Evolutionary conservation across 306 rosid species (phyloP).

Genomic region (Cicer yamashitae): DNA sequence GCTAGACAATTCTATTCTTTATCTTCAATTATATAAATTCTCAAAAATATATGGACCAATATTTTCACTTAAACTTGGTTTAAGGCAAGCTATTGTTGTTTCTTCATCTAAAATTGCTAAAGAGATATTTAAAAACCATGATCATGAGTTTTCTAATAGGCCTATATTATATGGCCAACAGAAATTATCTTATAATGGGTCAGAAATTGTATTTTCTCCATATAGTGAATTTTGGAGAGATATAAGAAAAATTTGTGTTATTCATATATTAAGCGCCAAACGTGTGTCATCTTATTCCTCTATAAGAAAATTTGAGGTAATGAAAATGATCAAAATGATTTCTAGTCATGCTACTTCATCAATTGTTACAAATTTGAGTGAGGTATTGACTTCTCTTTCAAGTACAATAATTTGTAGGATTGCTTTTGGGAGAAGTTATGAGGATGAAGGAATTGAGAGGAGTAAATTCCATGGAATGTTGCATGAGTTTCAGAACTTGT

Average conservation of each 20-base stretch:
- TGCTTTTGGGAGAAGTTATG: conserved; percentile 49
- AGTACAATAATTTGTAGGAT: conserved; percentile 48
- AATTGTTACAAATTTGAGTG: conserved; percentile 17
- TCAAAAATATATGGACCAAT: conserved; percentile 51
- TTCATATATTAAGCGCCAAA: conserved; percentile 46
- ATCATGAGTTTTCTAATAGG: conserved; percentile 36
- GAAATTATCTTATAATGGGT: conserved; percentile 50
- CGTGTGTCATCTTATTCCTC: conserved; percentile 31
- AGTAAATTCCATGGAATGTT: conserved; percentile 44
- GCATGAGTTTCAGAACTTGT: conserved; percentile 12
- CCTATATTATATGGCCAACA: conserved; percentile 36
- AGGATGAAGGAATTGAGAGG: conserved; percentile 8
- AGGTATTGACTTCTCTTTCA: conserved; percentile 14
- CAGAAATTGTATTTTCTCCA: conserved; percentile 45
- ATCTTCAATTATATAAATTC: conserved; percentile 41
- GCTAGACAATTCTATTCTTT: conserved; percentile 36
- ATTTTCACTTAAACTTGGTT: conserved; percentile 51
- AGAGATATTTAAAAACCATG: conserved; percentile 38
- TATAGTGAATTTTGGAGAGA: conserved; percentile 54
- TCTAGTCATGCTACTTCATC: conserved; percentile 13
- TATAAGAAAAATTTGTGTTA: conserved; percentile 44
- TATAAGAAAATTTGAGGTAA: conserved; percentile 13
- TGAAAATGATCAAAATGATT: conserved; percentile 14
- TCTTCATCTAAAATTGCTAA: conserved; percentile 38
- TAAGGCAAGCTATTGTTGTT: conserved; percentile 40